phyloP scores from a whole-genome alignment of 129 eudicot genomes.

The Helianthus tuberosus region DNA sequence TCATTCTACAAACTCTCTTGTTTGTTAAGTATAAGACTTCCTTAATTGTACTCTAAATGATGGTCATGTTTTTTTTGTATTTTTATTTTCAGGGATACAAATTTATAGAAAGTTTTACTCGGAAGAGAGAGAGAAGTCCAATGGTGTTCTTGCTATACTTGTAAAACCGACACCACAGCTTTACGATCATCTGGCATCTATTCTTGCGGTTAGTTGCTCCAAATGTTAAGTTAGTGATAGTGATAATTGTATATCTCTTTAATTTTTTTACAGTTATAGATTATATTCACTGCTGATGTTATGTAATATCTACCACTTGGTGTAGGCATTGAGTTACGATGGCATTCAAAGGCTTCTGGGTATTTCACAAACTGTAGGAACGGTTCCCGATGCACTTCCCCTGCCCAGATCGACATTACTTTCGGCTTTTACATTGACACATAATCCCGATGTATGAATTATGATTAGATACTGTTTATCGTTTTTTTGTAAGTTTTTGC shows the following conservation, averaged over 20 bases:
- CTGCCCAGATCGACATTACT: slow-evolving; percentile 64
- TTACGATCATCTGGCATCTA: slow-evolving; percentile 53
- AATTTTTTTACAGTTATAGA: slow-evolving; percentile 7
- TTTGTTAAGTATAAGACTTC: not conserved
- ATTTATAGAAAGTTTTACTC: slow-evolving; percentile 79
- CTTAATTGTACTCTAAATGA: slow-evolving; percentile 3
- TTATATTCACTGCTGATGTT: not conserved
- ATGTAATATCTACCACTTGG: slow-evolving; percentile 11
- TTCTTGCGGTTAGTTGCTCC: slow-evolving; percentile 65
- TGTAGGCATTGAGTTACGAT: slow-evolving; percentile 61
- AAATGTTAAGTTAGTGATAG: slow-evolving; percentile 4
- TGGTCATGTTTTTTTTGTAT: slow-evolving; percentile 1
- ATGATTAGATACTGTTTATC: slow-evolving; percentile 10
- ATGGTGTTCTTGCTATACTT: slow-evolving; percentile 79
- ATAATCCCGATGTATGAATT: slow-evolving; percentile 75
- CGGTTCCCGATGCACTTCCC: slow-evolving; percentile 66
- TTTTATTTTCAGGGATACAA: slow-evolving; percentile 57
- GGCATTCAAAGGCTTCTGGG: slow-evolving; percentile 81
- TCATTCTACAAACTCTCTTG: not conserved
- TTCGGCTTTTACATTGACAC: slow-evolving; percentile 56
- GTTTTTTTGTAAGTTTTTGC: not conserved
- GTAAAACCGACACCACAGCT: slow-evolving; percentile 60
- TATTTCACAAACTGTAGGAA: slow-evolving; percentile 67
- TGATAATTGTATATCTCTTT: too few species aligned
- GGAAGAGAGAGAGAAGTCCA: slow-evolving; percentile 72